A percentile compares a stretch with the other conserved stretches of the same genome.
Conservation (phyloP, 768 basidiomycete genomes). For the Boletus bicolor region DNA sequence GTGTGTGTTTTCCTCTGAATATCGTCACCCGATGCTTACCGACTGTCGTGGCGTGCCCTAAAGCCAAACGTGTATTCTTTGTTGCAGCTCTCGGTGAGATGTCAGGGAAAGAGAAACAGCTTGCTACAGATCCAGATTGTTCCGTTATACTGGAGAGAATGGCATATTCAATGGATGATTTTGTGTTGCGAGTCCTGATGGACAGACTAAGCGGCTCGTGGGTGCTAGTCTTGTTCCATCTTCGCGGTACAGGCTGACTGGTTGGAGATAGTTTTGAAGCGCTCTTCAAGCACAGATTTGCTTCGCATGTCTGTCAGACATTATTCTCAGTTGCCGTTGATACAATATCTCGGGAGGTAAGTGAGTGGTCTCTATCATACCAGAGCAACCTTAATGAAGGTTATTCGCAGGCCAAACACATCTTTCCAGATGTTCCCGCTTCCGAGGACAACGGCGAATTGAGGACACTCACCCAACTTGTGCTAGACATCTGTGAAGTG, state of each 20-base stretch:
- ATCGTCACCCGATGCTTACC: neutral
- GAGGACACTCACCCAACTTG: slow-evolving; percentile 57
- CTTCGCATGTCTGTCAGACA: slow-evolving; percentile 94
- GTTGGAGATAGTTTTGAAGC: slow-evolving; percentile 49
- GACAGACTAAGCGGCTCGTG: slow-evolving; percentile 88
- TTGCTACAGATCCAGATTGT: slow-evolving; percentile 93
- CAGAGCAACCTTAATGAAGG: neutral
- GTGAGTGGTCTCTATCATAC: slow-evolving; percentile 2
- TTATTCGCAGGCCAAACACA: slow-evolving; percentile 46
- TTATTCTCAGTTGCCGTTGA: slow-evolving; percentile 64
- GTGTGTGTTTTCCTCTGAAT: slow-evolving; percentile 35
- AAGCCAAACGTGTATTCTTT: slow-evolving; percentile 76
- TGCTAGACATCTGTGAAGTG: slow-evolving; percentile 65
- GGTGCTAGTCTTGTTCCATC: slow-evolving; percentile 35
- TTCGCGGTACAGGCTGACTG: slow-evolving; percentile 3
- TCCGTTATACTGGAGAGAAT: slow-evolving; percentile 88
- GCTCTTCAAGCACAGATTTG: slow-evolving; percentile 79
- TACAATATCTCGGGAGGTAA: slow-evolving; percentile 69
- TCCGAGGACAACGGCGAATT: slow-evolving; percentile 61
- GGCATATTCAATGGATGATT: slow-evolving; percentile 92
- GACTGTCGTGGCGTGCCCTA: neutral
- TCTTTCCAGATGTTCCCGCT: slow-evolving; percentile 48
- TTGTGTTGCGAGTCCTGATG: slow-evolving; percentile 85
- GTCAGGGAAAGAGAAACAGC: slow-evolving; percentile 81
- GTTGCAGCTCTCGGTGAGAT: slow-evolving; percentile 82